Evolutionary conservation across 495 filamentous ascomycete species (phyloP), one percentile per base, ranked within the genome.

Genomic region (Aspergillus taichungensis): DNA sequence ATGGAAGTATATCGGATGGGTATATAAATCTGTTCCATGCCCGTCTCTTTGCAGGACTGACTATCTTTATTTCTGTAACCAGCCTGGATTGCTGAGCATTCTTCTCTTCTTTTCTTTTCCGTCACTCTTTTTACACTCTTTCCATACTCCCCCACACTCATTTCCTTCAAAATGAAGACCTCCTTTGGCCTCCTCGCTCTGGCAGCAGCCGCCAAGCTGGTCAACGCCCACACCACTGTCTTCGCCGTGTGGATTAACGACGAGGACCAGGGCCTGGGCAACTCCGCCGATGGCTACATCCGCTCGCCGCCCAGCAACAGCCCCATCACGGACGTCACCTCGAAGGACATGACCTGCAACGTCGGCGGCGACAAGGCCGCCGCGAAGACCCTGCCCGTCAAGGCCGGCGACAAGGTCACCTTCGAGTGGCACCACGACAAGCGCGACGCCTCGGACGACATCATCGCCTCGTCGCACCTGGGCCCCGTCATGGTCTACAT

Each of bases 371-470:
- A 43, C 45, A 30, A 30, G 14, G 50, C 50, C 31, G 40, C 54
- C 28, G 50, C 54, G 6, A 46, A 53, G 41, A 57, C 54, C 27
- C 41, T 57, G 30, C 37, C 45, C 9, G 54, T 57, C 47, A 44
- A 47, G 43, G 41, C 47, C 31, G 54, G 54, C n/a, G 54, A 57
- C 54, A 50, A 51, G 47, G 37, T 57, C 45, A 57, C 54, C 38
- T 57, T 57, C 42, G 54, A 57, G 42, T 57, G 54, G 54, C 54
- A 57, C 54, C 54, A 57, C 50, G 30, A 51, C 44, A 40, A 24
- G 44, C 54, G 54, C 12, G 30, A 38, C 24, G 37, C 33, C 34
- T 51, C 50, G 11, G 54, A 57, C 54, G 54, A 57, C 50, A 57
- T 57, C 54, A 57, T 57, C 45, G 54, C 42, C 42, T 40, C 38